Percentiles rank a stretch among this genome's conserved stretches.
These are phyloP conservation scores for Pseudevernia furfuracea DNA, from an alignment of 495 filamentous ascomycete species.

Conservation along the genomic window DNA sequence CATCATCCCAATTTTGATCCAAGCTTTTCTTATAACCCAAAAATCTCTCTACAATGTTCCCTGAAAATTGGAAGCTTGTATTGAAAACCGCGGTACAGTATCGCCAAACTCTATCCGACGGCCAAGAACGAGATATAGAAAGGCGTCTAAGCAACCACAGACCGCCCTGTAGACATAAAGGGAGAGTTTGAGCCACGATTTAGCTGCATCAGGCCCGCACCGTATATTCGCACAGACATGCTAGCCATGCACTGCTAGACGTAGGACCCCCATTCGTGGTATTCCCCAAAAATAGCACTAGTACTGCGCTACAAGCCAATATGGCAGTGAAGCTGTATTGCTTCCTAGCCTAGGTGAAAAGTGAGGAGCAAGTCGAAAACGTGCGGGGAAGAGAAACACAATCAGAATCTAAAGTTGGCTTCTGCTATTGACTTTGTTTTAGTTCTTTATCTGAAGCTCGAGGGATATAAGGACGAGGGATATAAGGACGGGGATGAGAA, in stretches of 20 bases:
- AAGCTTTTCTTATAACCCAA: no score
- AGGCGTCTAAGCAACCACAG: background rate
- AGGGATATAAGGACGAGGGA: no score
- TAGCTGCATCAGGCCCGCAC: background rate
- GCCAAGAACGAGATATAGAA: background rate
- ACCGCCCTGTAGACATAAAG: background rate
- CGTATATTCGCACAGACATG: background rate
- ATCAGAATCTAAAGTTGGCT: no score
- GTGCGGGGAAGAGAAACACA: background rate
- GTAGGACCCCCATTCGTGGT: background rate
- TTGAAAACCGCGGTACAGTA: background rate
- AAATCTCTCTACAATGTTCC: background rate
- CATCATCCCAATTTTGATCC: no score
- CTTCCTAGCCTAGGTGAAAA: slow-evolving; percentile 17
- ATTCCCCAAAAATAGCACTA: slow-evolving; percentile 27
- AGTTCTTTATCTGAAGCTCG: no score
- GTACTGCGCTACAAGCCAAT: slow-evolving; percentile 24
- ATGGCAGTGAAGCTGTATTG: slow-evolving; percentile 26
- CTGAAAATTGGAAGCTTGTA: background rate
- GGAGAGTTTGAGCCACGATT: background rate
- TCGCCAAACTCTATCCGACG: background rate
- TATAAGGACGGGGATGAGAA: no score
- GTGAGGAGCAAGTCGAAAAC: slow-evolving; percentile 14
- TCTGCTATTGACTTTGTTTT: no score
- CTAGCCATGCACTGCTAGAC: background rate